A percentile compares a stretch with the other conserved stretches of the same genome.
Evolutionary conservation across 2,329 filamentous ascomycete species (phyloP).

Genomic region (Alternaria dauci): DNA sequence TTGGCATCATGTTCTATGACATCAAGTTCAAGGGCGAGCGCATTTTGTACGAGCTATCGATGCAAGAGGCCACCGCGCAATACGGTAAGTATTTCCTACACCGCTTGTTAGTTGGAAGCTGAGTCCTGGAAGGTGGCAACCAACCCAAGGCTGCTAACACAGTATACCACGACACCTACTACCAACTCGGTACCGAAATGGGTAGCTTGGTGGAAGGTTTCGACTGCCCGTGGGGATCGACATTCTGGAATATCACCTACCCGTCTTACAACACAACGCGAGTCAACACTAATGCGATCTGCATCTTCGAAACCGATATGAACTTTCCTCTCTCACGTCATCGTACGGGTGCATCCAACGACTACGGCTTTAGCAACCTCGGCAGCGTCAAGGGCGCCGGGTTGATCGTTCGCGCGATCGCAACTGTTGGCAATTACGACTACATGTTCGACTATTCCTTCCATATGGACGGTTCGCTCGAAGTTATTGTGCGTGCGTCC

Average conservation of each 20-base stretch:
- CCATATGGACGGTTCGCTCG: slow-evolving; percentile 46
- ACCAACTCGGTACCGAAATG: slow-evolving; percentile 58
- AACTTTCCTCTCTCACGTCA: slow-evolving; percentile 48
- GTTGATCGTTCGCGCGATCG: slow-evolving; percentile 51
- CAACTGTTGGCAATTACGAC: slow-evolving; percentile 58
- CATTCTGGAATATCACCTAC: slow-evolving; percentile 60
- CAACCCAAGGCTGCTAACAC: slow-evolving; percentile 10
- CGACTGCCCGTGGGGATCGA: slow-evolving; percentile 62
- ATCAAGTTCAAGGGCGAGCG: slow-evolving; percentile 64
- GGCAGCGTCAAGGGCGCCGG: slow-evolving; percentile 42
- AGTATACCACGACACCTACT: slow-evolving; percentile 56
- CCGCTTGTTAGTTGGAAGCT: background rate
- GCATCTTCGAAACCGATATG: slow-evolving; percentile 47
- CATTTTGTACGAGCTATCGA: slow-evolving; percentile 64
- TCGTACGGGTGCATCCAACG: slow-evolving; percentile 28
- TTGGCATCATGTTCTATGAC: slow-evolving; percentile 62
- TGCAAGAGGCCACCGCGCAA: slow-evolving; percentile 65
- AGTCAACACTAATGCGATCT: slow-evolving; percentile 52
- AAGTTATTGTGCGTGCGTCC: slow-evolving; percentile 43
- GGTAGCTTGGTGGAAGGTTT: slow-evolving; percentile 53
- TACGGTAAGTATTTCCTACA: slow-evolving; percentile 49
- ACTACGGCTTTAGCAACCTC: slow-evolving; percentile 35
- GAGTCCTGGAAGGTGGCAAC: slow-evolving; percentile 3
- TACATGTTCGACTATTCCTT: slow-evolving; percentile 45
- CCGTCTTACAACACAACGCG: slow-evolving; percentile 56